A percentile compares a stretch with the other conserved stretches of the same genome.
phyloP scores from a whole-genome alignment of 768 basidiomycete species.

The Hygrocybe punicea region DNA sequence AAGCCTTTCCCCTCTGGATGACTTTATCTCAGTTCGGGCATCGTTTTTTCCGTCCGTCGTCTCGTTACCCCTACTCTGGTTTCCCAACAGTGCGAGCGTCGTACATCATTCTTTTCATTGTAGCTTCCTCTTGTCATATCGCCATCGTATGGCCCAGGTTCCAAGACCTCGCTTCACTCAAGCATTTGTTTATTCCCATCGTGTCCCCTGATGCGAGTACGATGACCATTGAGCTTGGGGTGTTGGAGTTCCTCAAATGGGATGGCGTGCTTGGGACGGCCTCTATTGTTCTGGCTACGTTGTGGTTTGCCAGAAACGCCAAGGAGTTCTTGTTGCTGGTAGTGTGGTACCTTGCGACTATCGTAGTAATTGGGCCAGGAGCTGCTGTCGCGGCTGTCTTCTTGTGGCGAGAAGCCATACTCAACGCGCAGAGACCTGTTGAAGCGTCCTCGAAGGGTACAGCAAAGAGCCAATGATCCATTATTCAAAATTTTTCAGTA shows the following conservation, averaged over 20 bases:
- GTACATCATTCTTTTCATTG: conserved; percentile 41
- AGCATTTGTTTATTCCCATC: conserved; percentile 38
- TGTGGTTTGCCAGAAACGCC: conserved; percentile 45
- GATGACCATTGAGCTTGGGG: conserved; percentile 25
- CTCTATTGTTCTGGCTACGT: conserved; percentile 42
- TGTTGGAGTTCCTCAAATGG: conserved; percentile 50
- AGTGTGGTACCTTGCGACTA: conserved; percentile 44
- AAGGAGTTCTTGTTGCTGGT: conserved; percentile 34
- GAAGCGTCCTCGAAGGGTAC: neutral
- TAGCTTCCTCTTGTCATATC: conserved; percentile 43
- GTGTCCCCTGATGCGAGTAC: conserved; percentile 21
- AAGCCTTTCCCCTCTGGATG: conserved; percentile 48
- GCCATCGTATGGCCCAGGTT: conserved; percentile 38
- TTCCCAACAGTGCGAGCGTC: conserved; percentile 36
- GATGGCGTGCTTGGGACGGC: conserved; percentile 41
- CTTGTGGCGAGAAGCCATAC: conserved; percentile 46
- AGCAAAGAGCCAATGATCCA: neutral
- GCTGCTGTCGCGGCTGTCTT: conserved; percentile 48
- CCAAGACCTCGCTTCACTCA: conserved; percentile 29
- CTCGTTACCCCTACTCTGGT: conserved; percentile 34
- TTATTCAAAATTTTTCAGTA: neutral
- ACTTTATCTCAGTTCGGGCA: conserved; percentile 42
- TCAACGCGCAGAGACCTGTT: neutral
- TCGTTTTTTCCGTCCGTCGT: conserved; percentile 38
- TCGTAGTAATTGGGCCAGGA: conserved; percentile 47